Conservation (phyloP, 257 asterid genomes). For the Plantago elongata region DNA sequence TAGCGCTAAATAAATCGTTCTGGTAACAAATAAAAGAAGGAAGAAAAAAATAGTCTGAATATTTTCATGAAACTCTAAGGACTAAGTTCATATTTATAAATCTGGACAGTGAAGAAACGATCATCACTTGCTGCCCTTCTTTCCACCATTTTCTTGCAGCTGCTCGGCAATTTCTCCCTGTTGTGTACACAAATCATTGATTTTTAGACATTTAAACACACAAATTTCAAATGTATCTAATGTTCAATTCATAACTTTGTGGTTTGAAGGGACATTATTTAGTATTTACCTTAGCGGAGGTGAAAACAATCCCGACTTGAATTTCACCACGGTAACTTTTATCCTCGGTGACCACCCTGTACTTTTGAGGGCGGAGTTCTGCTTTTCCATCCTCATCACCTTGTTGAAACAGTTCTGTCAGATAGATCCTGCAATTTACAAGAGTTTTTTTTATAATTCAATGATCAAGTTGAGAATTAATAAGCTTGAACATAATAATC, state of each 20-base stretch:
- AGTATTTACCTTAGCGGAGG: constrained; percentile 32
- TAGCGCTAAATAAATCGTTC: too few species aligned
- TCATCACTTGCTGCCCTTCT: constrained; percentile 5
- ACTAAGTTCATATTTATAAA: not conserved
- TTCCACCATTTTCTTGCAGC: constrained; percentile 7
- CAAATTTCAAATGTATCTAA: not conserved
- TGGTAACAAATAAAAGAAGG: not conserved
- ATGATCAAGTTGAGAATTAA: not conserved
- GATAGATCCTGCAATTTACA: constrained; percentile 42
- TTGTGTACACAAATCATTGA: not conserved
- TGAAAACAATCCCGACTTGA: constrained; percentile 53
- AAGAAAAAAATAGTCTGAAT: not conserved
- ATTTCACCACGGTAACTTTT: constrained; percentile 54
- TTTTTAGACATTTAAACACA: not conserved
- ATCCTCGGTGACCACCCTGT: constrained; percentile 41
- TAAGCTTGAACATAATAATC: too few species aligned
- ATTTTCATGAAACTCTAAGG: not conserved
- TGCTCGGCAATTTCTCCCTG: constrained; percentile 3
- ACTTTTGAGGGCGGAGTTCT: constrained; percentile 46
- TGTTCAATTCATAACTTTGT: not conserved
- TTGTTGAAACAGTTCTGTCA: constrained; percentile 50
- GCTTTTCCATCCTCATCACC: constrained; percentile 59
- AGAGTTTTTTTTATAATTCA: not conserved
- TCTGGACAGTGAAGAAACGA: not conserved
- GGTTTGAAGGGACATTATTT: not conserved